Evolutionary conservation across 352 stramenopile genomes (phyloP), one percentile per base, ranked within the genome.

Genomic region (Globisporangium iwayamae): DNA sequence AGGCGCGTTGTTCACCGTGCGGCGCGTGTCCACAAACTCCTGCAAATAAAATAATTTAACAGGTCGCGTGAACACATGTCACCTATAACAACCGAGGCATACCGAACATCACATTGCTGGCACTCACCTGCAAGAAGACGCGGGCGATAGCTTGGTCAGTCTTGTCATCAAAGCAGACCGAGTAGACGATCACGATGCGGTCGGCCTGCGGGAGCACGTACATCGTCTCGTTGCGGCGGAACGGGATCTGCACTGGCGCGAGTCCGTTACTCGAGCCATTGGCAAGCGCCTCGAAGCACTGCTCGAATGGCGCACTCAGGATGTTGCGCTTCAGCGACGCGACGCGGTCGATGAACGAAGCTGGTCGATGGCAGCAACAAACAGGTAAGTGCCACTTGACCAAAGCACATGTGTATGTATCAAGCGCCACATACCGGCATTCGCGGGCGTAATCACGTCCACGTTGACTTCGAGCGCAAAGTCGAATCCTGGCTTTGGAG

Each of bases 1-100:
- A n/a, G 94, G 94, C n/a, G 93, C 91, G 60, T 96, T 97, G 76
- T 96, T 96, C 22, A 97, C 91, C n/a, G 87, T 91, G 43, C 94
- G 79, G 58, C 93, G 90, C 2, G 91, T 93, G 66, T 98, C 93
- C 14, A 93, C 88, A 66, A 98, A 97, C 71, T 98, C 91, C 80
- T 94, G 48, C n/a, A 67, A 1, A 20, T 10, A 13, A 1, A 36
- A 30, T 68, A 41, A 66, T 56, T 18, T 20, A 30, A 14, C 13
- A 59, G 18, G 63, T 51, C 68, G 20, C 67, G 20, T 34, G n/a
- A 51, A 11, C 14, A 52, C 38, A 22, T 5, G 1, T 36, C 32
- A 4, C 32, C 32, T 9, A 8, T 8, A 8, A 36, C 32, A 36
- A 36, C 32, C 32, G 32, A 36, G 7, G 7, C 32, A 36, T 36